These are phyloP conservation scores for Suillus subaureus DNA, from an alignment of 768 basidiomycete genomes.

Conservation along the genomic window DNA sequence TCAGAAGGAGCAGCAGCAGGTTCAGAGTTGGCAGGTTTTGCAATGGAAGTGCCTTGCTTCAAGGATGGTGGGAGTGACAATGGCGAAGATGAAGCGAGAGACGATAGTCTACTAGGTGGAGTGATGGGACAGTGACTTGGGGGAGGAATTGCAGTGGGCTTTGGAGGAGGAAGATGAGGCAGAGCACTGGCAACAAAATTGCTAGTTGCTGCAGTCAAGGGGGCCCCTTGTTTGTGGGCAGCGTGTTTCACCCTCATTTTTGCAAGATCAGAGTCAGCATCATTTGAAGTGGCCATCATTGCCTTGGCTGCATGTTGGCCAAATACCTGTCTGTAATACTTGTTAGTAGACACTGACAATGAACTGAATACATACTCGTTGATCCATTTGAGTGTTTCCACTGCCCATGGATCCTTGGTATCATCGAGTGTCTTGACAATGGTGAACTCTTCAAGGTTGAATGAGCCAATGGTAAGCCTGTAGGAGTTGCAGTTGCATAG, in stretches of 20 bases:
- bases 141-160: too few relatives aligned
- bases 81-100: neutral
- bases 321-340: neutral
- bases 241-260: neutral
- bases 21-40: too few relatives aligned
- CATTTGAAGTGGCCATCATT: neutral
- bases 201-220: neutral
- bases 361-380: neutral
- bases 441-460: constrained; percentile 1
- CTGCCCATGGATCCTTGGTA: neutral
- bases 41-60: too few relatives aligned
- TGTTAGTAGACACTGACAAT: neutral
- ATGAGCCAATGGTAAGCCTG: neutral
- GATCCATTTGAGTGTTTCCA: neutral
- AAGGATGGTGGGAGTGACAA: neutral
- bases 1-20: too few relatives aligned
- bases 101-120: neutral
- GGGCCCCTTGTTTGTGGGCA: neutral
- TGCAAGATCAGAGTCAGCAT: neutral
- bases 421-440: neutral
- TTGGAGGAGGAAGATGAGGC: too few relatives aligned
- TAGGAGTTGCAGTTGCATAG: neutral
- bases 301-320: neutral
- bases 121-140: neutral
- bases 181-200: neutral